Conservation (phyloP, 345 rosid species). For the Isatis tinctoria region DNA sequence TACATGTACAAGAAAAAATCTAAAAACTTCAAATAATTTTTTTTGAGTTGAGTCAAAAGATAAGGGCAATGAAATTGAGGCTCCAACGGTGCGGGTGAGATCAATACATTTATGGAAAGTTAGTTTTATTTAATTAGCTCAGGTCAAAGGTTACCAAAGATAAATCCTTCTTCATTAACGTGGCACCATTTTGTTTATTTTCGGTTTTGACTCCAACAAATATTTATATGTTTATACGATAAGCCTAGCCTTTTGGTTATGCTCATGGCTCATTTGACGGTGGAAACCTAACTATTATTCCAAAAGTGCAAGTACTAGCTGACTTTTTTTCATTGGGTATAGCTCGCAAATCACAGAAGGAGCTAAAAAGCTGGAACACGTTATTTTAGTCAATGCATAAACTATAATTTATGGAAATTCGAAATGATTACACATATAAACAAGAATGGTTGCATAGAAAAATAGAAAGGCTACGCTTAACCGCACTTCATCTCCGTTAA, state of each 20-base stretch:
- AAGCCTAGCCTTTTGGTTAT: slow-evolving; percentile 4
- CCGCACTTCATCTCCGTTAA: too few relatives aligned
- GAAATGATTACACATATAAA: neutral
- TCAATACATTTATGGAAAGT: slow-evolving; percentile 5
- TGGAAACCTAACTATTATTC: slow-evolving; percentile 15
- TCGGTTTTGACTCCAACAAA: slow-evolving; percentile 4
- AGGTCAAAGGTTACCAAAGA: neutral
- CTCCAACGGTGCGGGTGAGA: slow-evolving; percentile 20
- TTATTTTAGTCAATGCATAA: neutral
- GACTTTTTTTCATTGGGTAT: slow-evolving; percentile 15
- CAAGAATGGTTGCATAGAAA: neutral
- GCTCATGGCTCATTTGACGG: slow-evolving; percentile 14
- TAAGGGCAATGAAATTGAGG: neutral
- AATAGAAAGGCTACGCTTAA: neutral
- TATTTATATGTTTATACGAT: slow-evolving; percentile 2
- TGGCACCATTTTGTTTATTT: slow-evolving; percentile 13
- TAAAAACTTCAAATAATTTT: neutral
- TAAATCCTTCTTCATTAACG: neutral
- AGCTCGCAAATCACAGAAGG: slow-evolving; percentile 14
- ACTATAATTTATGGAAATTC: neutral
- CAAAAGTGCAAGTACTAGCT: slow-evolving; percentile 24
- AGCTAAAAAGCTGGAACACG: neutral
- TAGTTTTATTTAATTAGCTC: neutral
- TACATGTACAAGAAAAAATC: neutral
- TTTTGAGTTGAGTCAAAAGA: neutral